These are phyloP conservation scores for Bipolaris gigantea DNA, from an alignment of 2,329 filamentous ascomycete species.

Conservation along the genomic window DNA sequence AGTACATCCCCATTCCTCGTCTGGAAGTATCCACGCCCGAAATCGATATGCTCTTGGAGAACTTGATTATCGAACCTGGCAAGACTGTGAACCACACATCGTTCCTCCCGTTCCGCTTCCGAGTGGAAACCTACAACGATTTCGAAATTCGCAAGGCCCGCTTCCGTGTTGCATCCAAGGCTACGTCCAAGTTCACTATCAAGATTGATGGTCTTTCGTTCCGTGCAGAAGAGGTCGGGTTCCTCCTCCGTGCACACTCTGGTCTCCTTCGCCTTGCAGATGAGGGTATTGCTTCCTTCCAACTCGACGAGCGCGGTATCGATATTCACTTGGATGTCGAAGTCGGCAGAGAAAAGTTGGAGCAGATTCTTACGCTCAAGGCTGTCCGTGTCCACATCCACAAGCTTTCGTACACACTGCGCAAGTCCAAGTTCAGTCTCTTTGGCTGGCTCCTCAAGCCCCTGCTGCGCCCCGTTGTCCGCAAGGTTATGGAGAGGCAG, in stretches of 20 bases:
- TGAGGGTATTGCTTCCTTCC: constrained; percentile 82
- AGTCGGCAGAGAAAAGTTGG: constrained; percentile 73
- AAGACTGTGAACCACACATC: constrained; percentile 81
- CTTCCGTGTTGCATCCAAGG: constrained; percentile 66
- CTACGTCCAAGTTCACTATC: constrained; percentile 73
- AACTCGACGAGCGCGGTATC: constrained; percentile 81
- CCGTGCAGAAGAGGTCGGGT: constrained; percentile 84
- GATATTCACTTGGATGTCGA: constrained; percentile 86
- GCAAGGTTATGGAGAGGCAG: constrained; percentile 76
- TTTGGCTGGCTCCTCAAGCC: constrained; percentile 84
- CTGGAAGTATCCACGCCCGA: constrained; percentile 84
- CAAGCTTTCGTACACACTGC: constrained; percentile 78
- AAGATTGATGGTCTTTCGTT: constrained; percentile 82
- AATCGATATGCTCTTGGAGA: constrained; percentile 84
- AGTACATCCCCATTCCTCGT: constrained; percentile 87
- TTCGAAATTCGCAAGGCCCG: constrained; percentile 80
- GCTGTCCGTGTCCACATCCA: constrained; percentile 80
- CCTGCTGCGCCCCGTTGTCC: constrained; percentile 76
- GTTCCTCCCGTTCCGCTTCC: constrained; percentile 83
- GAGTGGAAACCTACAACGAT: constrained; percentile 82
- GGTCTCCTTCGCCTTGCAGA: constrained; percentile 75
- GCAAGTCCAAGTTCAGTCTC: constrained; percentile 74
- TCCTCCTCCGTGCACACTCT: constrained; percentile 80
- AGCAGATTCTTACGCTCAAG: constrained; percentile 78
- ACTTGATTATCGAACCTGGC: constrained; percentile 86